These are phyloP conservation scores for Teunomyces atbi DNA, from an alignment of 805 yeast genomes.

Conservation along the genomic window DNA sequence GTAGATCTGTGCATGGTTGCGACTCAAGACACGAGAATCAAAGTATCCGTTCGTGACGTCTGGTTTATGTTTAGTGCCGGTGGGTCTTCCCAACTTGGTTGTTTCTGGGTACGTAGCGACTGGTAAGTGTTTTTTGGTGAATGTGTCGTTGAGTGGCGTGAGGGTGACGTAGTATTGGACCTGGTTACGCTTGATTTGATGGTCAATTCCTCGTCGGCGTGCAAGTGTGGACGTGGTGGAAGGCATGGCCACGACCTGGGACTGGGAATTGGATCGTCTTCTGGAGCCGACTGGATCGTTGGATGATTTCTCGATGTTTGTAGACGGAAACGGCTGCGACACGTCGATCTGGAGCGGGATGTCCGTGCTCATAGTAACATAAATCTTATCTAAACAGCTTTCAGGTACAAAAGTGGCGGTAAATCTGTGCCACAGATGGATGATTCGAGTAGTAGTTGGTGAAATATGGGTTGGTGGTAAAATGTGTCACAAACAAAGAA, in stretches of 20 bases:
- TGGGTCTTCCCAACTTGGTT: conserved; percentile 86
- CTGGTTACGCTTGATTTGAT: conserved; percentile 23
- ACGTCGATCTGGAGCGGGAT: conserved; percentile 24
- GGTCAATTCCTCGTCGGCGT: conserved; percentile 10
- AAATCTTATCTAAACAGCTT: neutral
- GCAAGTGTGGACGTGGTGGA: conserved; percentile 9
- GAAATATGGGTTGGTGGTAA: neutral
- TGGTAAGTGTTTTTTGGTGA: conserved; percentile 71
- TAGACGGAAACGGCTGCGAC: conserved; percentile 8
- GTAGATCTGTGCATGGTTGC: conserved; percentile 92
- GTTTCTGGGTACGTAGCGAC: conserved; percentile 84
- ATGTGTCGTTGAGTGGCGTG: conserved; percentile 75
- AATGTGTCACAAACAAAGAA: neutral
- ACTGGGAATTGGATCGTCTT: conserved; percentile 41
- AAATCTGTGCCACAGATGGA: neutral
- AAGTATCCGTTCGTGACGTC: conserved; percentile 84
- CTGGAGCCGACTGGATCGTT: conserved; percentile 12
- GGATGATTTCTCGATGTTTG: conserved; percentile 1
- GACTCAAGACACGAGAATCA: conserved; percentile 86
- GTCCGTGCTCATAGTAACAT: conserved; percentile 12
- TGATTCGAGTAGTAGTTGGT: neutral
- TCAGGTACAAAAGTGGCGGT: neutral
- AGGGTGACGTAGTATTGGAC: conserved; percentile 63
- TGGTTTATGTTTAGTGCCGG: conserved; percentile 58
- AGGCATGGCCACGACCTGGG: conserved; percentile 34